phyloP scores from a whole-genome alignment of 108 stramenopile genomes.

The Mediolabrus comicus region DNA sequence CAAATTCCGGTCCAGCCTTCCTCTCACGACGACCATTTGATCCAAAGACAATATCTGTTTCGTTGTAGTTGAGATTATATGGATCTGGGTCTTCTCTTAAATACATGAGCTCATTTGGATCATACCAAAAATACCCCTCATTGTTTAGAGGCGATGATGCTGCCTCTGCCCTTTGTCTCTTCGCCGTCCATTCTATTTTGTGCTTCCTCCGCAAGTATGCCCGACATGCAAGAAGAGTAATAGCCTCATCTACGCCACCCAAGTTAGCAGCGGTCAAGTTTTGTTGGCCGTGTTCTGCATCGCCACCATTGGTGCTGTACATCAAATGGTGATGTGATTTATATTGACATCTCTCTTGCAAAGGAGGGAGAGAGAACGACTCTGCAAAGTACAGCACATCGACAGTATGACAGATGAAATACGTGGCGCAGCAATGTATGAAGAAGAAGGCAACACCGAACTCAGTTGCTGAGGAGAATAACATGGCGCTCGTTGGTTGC shows the following conservation, averaged over 20 bases:
- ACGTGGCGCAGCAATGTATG: neutral
- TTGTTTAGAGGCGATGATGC: conserved; percentile 30
- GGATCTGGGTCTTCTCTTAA: conserved; percentile 42
- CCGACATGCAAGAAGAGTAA: conserved; percentile 74
- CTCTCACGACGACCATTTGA: conserved; percentile 21
- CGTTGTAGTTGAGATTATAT: conserved; percentile 24
- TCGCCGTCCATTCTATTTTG: conserved; percentile 58
- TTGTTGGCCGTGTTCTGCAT: neutral
- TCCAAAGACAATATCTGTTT: conserved; percentile 26
- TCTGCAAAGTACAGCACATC: neutral
- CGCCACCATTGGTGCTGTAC: no score
- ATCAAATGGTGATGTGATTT: neutral
- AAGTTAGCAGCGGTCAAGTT: neutral
- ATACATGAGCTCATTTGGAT: conserved; percentile 45
- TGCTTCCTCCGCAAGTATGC: conserved; percentile 65
- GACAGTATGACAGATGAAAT: neutral
- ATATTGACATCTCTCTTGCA: neutral
- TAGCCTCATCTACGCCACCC: conserved; percentile 20
- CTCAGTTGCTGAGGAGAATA: neutral
- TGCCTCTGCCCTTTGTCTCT: conserved; percentile 44
- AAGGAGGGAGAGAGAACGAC: conserved; percentile 7
- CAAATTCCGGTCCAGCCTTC: conserved; percentile 10
- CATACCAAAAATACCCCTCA: conserved; percentile 39
- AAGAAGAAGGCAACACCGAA: neutral
- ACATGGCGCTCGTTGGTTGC: no score